Percentiles rank a stretch among this genome's conserved stretches.
These are phyloP conservation scores for Termitomyces titanicus DNA, from an alignment of 768 basidiomycete genomes.

Conservation along the genomic window DNA sequence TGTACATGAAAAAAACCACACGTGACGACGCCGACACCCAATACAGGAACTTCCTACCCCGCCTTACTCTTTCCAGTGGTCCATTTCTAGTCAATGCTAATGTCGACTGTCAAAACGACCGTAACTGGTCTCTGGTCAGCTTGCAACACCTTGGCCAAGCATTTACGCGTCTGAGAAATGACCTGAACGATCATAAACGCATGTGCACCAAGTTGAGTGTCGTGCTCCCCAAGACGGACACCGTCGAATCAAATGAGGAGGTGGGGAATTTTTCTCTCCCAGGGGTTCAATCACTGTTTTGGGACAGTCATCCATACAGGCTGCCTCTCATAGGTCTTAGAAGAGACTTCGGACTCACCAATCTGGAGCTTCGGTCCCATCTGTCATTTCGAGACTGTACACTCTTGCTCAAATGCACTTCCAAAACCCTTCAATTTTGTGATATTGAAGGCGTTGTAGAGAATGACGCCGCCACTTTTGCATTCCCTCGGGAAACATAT, in stretches of 20 bases:
- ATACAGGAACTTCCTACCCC: too few relatives aligned
- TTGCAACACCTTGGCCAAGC: not conserved
- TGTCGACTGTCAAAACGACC: not conserved
- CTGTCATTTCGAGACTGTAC: not conserved
- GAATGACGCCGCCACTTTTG: not conserved
- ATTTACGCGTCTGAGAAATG: not conserved
- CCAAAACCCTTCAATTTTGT: not conserved
- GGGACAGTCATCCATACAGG: not conserved
- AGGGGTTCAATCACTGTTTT: not conserved
- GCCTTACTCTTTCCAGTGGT: too few relatives aligned
- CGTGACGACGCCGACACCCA: too few relatives aligned
- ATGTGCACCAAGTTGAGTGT: not conserved
- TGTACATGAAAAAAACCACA: too few relatives aligned
- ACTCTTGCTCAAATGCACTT: not conserved
- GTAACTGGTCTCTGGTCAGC: not conserved
- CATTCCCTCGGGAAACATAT: not conserved
- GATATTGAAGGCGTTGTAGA: not conserved
- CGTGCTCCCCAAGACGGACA: not conserved
- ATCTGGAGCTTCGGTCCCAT: not conserved
- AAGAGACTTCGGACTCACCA: not conserved
- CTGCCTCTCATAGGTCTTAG: not conserved
- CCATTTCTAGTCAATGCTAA: not conserved
- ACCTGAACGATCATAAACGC: not conserved
- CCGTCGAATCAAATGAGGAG: not conserved
- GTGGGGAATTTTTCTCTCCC: not conserved